Evolutionary conservation across 177 flowering plant species (phyloP), one percentile per base, ranked within the genome.

Genomic region (Vitis hybrid): DNA sequence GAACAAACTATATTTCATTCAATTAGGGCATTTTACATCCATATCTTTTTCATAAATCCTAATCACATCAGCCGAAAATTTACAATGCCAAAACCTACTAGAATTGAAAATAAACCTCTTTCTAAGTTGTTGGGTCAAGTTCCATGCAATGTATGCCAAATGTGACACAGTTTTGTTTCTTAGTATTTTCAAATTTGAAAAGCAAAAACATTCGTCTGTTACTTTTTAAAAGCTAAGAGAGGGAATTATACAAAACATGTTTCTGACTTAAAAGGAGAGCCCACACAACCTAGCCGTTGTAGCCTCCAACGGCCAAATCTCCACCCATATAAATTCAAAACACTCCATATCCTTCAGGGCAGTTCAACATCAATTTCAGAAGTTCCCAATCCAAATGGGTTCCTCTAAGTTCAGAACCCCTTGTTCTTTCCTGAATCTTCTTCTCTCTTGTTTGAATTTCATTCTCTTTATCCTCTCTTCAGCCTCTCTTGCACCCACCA

Each of bases 371-470:
- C 24, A 46, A 7, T 35, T n/a, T 24, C 17, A 62, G 8, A 68
- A 18, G 5, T 68, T n/a, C 67, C 2, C 57, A 58, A 1, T 52
- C 65, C 54, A 73, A 74, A 90, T 91, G 93, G 86, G 90, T 61
- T 80, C 84, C 51, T 77, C 88, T 13, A 87, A 81, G 74, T 84
- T 81, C 11, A 84, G 98, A 84, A 84, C 78, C 57, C 83, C 89
- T 5, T 83, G 82, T 58, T 86, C 94, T 21, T 90, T 92, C 80
- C 84, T 83, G 14, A 82, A 78, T 30, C 80, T 88, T 19, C 82
- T 91, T 67, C 88, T 91, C 57, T 81, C 91, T 1, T 81, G 82
- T 60, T 72, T 91, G 55, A 91, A 87, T 71, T 80, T 93, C 79
- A 70, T 85, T 48, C 85, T 93, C 69, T 82, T 91, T 75, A 67